A percentile compares a stretch with the other conserved stretches of the same genome.
These are phyloP conservation scores for Suhomyces terraborum DNA, from an alignment of 1,139 yeast species.

Conservation along the genomic window DNA sequence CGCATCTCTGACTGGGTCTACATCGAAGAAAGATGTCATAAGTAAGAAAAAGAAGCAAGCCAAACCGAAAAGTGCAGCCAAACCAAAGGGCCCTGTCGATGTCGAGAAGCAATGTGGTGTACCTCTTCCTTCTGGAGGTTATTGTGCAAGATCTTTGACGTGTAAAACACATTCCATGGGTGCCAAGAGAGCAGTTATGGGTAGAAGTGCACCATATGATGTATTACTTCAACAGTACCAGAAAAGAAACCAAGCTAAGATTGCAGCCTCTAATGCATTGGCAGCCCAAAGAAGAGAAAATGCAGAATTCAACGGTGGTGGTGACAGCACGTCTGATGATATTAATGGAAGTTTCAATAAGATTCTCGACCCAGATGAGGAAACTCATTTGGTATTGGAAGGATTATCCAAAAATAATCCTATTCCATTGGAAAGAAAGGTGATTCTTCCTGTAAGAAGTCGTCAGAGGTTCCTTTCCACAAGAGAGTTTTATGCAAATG, in stretches of 20 bases:
- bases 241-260: conserved; percentile 86
- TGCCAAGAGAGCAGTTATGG: conserved; percentile 91
- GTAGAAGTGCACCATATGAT: conserved; percentile 92
- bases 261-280: conserved; percentile 78
- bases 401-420: conserved; percentile 86
- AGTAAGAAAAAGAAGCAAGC: conserved; percentile 44
- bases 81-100: conserved; percentile 82
- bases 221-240: conserved; percentile 85
- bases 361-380: conserved; percentile 76
- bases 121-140: conserved; percentile 85
- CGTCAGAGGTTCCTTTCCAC: conserved; percentile 75
- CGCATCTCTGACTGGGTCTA: conserved; percentile 30
- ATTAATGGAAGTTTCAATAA: conserved; percentile 26
- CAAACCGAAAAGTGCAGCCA: conserved; percentile 55
- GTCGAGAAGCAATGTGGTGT: conserved; percentile 98
- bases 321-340: conserved; percentile 25
- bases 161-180: conserved; percentile 99
- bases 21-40: conserved; percentile 15
- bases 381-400: conserved; percentile 86
- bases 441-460: conserved; percentile 66
- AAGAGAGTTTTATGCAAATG: conserved; percentile 79
- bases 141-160: conserved; percentile 91
- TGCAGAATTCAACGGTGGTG: conserved; percentile 42
- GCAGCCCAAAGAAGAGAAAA: conserved; percentile 54
- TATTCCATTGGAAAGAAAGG: conserved; percentile 77